phyloP scores from a whole-genome alignment of 164 flowering plant genomes.

The Vitis vinifera region DNA sequence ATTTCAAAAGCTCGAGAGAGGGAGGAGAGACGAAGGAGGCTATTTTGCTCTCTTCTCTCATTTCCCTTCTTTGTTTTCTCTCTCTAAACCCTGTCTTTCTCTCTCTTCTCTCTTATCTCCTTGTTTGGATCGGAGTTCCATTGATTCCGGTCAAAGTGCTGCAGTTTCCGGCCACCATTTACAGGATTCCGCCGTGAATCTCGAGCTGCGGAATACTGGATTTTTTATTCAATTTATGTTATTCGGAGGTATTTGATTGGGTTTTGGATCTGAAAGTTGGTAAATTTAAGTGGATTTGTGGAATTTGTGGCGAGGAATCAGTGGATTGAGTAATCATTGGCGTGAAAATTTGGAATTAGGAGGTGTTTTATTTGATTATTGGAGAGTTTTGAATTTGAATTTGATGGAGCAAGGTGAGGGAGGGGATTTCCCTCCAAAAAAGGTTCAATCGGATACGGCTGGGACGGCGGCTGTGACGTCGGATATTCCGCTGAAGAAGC shows the following conservation, averaged over 20 bases:
- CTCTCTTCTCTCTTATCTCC: not conserved
- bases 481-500: slow-evolving; percentile 66
- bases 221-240: slow-evolving; percentile 1
- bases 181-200: slow-evolving; percentile 8
- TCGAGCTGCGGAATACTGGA: slow-evolving; percentile 16
- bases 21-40: slow-evolving; percentile 37
- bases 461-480: slow-evolving; percentile 10
- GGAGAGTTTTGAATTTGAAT: slow-evolving; percentile 17
- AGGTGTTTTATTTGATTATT: not conserved
- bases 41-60: slow-evolving; percentile 8
- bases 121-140: not conserved
- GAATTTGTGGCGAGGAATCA: slow-evolving; percentile 18
- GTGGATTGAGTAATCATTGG: slow-evolving; percentile 10
- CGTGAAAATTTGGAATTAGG: slow-evolving; percentile 10
- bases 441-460: slow-evolving; percentile 26
- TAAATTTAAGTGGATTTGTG: slow-evolving; percentile 24
- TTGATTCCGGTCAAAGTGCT: not conserved
- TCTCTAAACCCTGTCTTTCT: slow-evolving; percentile 10
- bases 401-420: slow-evolving; percentile 61
- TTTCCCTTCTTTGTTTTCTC: not conserved
- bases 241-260: slow-evolving; percentile 1
- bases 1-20: slow-evolving; percentile 69
- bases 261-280: slow-evolving; percentile 25
- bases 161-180: not conserved
- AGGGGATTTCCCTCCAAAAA: slow-evolving; percentile 54